These are phyloP conservation scores for Penicillium thymicola DNA, from an alignment of 2,329 filamentous ascomycete genomes.

Conservation along the genomic window DNA sequence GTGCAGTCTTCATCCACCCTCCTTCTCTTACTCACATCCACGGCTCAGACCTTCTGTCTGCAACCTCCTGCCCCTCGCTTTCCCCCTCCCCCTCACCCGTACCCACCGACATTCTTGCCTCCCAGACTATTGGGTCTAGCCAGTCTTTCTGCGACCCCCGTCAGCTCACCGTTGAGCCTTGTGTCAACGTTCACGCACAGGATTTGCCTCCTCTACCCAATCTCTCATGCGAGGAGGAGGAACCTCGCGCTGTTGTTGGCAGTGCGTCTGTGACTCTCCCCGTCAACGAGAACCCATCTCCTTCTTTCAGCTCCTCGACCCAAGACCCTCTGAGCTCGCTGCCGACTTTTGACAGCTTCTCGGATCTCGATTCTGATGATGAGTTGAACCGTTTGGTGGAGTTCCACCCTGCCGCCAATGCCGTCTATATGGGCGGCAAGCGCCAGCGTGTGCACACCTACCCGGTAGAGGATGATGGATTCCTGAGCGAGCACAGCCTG, in stretches of 20 bases:
- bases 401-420: constrained; percentile 59
- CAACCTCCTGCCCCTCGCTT: constrained; percentile 72
- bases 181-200: constrained; percentile 45
- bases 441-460: constrained; percentile 70
- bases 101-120: constrained; percentile 67
- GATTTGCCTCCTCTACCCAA: constrained; percentile 61
- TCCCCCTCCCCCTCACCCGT: constrained; percentile 83
- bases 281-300: constrained; percentile 37
- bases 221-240: constrained; percentile 49
- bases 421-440: constrained; percentile 61
- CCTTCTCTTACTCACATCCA: constrained; percentile 61
- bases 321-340: constrained; percentile 58
- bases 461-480: constrained; percentile 70
- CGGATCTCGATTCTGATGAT: constrained; percentile 87
- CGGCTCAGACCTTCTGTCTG: constrained; percentile 67
- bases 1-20: constrained; percentile 63
- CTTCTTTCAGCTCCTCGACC: constrained; percentile 41
- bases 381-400: constrained; percentile 76
- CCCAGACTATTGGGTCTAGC: constrained; percentile 58
- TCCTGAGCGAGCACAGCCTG: constrained; percentile 72
- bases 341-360: constrained; percentile 77
- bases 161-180: constrained; percentile 70
- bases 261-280: constrained; percentile 38
- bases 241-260: constrained; percentile 36
- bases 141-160: constrained; percentile 84